Evolutionary conservation across 108 stramenopile species (phyloP).

Genomic region (Epipyxis sp.): DNA sequence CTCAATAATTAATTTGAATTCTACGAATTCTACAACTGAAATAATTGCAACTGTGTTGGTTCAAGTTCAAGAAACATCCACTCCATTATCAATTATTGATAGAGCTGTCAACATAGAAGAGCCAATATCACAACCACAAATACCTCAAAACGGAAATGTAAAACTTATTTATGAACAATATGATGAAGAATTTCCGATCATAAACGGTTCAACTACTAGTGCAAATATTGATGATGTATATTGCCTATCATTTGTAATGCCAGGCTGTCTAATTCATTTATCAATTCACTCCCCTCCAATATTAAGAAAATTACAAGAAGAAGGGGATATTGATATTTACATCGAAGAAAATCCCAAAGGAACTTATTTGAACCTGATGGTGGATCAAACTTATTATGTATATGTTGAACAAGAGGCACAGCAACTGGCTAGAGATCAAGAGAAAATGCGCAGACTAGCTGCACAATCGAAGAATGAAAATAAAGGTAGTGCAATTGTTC

Average conservation of each 20-base stretch:
- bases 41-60: too few relatives aligned
- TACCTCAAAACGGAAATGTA: constrained; percentile 35
- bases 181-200: constrained; percentile 45
- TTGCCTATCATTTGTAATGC: constrained; percentile 49
- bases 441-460: not conserved
- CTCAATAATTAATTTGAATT: too few relatives aligned
- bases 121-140: not conserved
- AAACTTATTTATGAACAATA: constrained; percentile 52
- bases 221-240: constrained; percentile 44
- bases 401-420: constrained; percentile 42
- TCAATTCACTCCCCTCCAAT: constrained; percentile 34
- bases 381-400: constrained; percentile 44
- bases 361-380: constrained; percentile 39
- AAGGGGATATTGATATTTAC: not conserved
- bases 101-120: too few relatives aligned
- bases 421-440: constrained; percentile 38
- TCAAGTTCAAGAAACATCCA: too few relatives aligned
- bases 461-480: not conserved
- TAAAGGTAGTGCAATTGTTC: not conserved
- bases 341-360: constrained; percentile 37
- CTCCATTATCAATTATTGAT: too few relatives aligned
- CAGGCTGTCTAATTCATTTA: constrained; percentile 46
- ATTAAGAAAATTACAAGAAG: not conserved
- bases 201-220: constrained; percentile 36
- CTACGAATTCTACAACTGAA: too few relatives aligned